Evolutionary conservation across 2,329 filamentous ascomycete genomes (phyloP).

Genomic region (Phialophora chinensis): DNA sequence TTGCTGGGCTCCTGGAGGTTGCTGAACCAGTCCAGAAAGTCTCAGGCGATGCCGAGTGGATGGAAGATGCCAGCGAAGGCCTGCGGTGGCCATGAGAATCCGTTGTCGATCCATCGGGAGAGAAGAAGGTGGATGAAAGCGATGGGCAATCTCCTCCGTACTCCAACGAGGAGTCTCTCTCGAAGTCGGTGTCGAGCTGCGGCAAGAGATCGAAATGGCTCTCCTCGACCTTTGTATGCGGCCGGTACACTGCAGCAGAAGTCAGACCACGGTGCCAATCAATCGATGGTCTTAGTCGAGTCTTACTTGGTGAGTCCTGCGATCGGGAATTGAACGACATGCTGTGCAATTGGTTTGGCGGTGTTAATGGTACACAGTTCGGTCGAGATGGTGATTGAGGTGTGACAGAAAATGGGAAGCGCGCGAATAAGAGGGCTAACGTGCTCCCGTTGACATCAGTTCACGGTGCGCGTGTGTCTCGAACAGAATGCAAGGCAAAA

Average conservation of each 20-base stretch:
- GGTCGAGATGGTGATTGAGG: constrained; percentile 8
- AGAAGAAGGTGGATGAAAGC: constrained; percentile 36
- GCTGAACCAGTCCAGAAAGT: constrained; percentile 33
- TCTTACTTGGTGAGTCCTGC: constrained; percentile 4
- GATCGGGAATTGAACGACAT: constrained; percentile 3
- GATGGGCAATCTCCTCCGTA: constrained; percentile 31
- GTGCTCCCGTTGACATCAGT: constrained; percentile 18
- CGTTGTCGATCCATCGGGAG: constrained; percentile 27
- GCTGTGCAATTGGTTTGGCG: background rate
- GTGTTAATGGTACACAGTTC: background rate
- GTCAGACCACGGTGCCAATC: constrained; percentile 2
- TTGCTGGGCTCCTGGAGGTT: constrained; percentile 31
- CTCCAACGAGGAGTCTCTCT: constrained; percentile 25
- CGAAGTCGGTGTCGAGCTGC: constrained; percentile 27
- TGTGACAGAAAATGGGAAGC: constrained; percentile 7
- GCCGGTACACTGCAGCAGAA: constrained; percentile 13
- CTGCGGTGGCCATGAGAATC: constrained; percentile 28
- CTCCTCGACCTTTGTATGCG: constrained; percentile 24
- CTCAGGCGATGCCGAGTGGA: constrained; percentile 31
- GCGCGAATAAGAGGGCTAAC: constrained; percentile 17
- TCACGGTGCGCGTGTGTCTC: constrained; percentile 30
- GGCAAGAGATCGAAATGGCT: constrained; percentile 29
- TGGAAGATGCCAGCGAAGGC: constrained; percentile 31
- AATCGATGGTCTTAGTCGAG: background rate
- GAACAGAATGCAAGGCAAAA: constrained; percentile 37